phyloP scores from a whole-genome alignment of 306 rosid genomes.

The Ormosia semicastrata region DNA sequence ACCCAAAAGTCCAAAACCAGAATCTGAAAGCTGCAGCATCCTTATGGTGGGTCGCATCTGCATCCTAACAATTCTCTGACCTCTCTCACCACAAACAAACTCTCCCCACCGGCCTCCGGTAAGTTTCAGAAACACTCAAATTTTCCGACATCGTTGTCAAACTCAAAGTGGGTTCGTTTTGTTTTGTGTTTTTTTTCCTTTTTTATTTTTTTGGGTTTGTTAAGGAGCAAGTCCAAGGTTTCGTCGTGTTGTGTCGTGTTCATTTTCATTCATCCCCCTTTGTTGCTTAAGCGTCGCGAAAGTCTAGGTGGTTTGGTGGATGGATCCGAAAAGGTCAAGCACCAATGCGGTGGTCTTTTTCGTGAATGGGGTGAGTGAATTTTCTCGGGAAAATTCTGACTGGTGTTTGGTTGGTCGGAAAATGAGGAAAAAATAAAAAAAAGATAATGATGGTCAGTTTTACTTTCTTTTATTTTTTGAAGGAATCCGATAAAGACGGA shows the following conservation, averaged over 20 bases:
- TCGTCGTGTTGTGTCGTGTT: neutral
- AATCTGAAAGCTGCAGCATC: neutral
- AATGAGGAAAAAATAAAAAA: neutral
- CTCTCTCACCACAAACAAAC: neutral
- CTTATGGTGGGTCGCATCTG: neutral
- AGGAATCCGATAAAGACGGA: neutral
- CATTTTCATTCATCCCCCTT: neutral
- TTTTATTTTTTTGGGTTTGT: neutral
- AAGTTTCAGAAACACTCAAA: neutral
- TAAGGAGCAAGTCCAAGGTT: constrained; percentile 24
- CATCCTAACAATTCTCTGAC: neutral
- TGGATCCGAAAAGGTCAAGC: neutral
- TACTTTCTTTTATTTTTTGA: too few species aligned
- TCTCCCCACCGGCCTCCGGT: neutral
- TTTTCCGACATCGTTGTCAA: constrained; percentile 4
- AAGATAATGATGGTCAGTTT: neutral
- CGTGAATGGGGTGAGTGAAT: neutral
- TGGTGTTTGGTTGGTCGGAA: constrained; percentile 8
- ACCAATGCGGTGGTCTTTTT: constrained; percentile 7
- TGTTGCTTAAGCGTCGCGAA: too few species aligned
- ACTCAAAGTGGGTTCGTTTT: neutral
- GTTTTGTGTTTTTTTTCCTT: neutral
- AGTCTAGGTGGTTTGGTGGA: too few species aligned
- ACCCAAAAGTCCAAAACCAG: neutral
- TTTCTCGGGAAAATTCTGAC: constrained; percentile 19